phyloP scores from a whole-genome alignment of 1,284 basidiomycete genomes.

The Fomitopsis pinicola region DNA sequence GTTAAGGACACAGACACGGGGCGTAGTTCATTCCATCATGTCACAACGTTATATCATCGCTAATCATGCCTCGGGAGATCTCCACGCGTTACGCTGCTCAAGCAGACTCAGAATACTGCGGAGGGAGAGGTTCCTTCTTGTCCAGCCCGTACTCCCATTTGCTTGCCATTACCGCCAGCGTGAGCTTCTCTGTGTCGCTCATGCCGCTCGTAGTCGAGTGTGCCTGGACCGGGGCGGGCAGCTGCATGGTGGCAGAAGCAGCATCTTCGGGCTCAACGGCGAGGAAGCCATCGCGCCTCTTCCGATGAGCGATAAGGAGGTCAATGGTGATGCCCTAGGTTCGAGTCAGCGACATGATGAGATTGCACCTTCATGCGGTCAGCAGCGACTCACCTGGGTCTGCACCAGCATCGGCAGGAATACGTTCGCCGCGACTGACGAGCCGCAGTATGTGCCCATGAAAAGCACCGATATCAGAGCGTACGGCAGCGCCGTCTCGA shows the following conservation, averaged over 20 bases:
- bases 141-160: neutral
- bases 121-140: neutral
- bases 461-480: conserved; percentile 7
- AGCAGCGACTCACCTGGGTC: neutral
- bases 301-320: neutral
- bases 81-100: neutral
- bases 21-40: too few relatives aligned
- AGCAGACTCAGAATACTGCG: neutral
- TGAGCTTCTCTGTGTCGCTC: neutral
- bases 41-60: too few relatives aligned
- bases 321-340: neutral
- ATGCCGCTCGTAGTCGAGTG: neutral
- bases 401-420: conserved; percentile 7
- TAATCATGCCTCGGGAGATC: too few relatives aligned
- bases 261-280: neutral
- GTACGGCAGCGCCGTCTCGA: conserved; percentile 8
- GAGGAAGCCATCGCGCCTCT: neutral
- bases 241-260: neutral
- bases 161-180: neutral
- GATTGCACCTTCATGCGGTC: neutral
- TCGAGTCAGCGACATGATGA: neutral
- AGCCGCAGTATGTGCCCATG: conserved; percentile 1
- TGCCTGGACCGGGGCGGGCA: neutral
- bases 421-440: conserved; percentile 3
- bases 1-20: too few relatives aligned